phyloP scores from a whole-genome alignment of 208 protist species.

The Leishmania tropica region DNA sequence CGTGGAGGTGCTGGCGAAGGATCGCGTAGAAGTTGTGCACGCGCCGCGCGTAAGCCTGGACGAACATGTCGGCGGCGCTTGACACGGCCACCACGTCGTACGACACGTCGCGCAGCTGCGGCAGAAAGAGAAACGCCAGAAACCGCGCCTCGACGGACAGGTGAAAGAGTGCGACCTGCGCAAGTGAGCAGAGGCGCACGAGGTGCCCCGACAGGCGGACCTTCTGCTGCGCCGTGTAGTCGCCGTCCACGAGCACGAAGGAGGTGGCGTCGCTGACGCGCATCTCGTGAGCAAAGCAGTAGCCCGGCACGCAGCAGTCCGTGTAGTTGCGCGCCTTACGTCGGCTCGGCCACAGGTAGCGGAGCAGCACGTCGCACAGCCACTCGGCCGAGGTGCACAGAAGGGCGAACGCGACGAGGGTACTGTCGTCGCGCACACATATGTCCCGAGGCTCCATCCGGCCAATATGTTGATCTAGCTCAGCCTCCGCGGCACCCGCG shows the following conservation, averaged over 20 bases:
- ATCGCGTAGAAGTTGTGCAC: slow-evolving; percentile 76
- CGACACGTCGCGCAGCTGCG: slow-evolving; percentile 86
- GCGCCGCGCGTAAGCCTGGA: slow-evolving; percentile 78
- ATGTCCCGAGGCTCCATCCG: slow-evolving; percentile 52
- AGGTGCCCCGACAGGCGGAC: slow-evolving; percentile 62
- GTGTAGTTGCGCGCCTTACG: slow-evolving; percentile 31
- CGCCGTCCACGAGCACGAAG: slow-evolving; percentile 12
- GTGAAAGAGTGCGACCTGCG: slow-evolving; percentile 82
- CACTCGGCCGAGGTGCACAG: slow-evolving; percentile 83
- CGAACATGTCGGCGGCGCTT: slow-evolving; percentile 77
- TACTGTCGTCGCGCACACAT: slow-evolving; percentile 61
- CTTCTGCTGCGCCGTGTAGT: slow-evolving; percentile 26
- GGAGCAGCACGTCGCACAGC: slow-evolving; percentile 61
- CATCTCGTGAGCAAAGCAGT: slow-evolving; percentile 43
- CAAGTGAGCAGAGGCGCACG: slow-evolving; percentile 64
- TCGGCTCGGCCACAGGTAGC: slow-evolving; percentile 39
- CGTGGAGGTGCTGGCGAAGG: slow-evolving; percentile 60
- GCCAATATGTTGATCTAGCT: slow-evolving; percentile 52
- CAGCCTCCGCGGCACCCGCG: slow-evolving; percentile 3
- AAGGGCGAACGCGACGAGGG: slow-evolving; percentile 69
- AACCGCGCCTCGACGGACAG: slow-evolving; percentile 84
- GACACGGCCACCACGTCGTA: slow-evolving; percentile 75
- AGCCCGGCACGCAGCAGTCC: slow-evolving; percentile 63
- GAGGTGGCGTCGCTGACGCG: slow-evolving; percentile 24
- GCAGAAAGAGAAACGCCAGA: slow-evolving; percentile 77